These are phyloP conservation scores for Suhomyces taliae DNA, from an alignment of 1,139 yeast species.

Conservation along the genomic window DNA sequence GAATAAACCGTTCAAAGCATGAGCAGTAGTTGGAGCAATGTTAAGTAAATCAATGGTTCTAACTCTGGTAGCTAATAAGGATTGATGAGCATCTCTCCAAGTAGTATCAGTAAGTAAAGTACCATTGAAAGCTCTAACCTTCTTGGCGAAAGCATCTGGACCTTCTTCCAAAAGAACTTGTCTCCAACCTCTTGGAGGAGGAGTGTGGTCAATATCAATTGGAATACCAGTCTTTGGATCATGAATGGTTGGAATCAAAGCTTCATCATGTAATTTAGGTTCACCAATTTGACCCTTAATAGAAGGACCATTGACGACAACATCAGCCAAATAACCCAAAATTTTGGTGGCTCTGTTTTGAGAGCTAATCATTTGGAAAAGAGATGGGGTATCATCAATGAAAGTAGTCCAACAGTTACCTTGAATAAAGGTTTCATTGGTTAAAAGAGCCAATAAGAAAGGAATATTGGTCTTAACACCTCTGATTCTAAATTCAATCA, in stretches of 20 bases:
- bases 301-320: conserved; percentile 92
- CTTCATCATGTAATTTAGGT: conserved; percentile 78
- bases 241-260: conserved; percentile 70
- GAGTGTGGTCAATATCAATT: conserved; percentile 57
- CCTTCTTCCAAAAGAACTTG: conserved; percentile 80
- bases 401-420: conserved; percentile 98
- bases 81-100: conserved; percentile 99
- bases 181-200: conserved; percentile 86
- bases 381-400: conserved; percentile 94
- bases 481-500: conserved; percentile 95
- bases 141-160: conserved; percentile 84
- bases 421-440: conserved; percentile 82
- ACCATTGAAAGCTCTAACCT: conserved; percentile 82
- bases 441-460: conserved; percentile 86
- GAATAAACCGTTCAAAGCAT: conserved; percentile 86
- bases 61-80: conserved; percentile 95
- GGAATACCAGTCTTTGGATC: conserved; percentile 55
- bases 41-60: conserved; percentile 89
- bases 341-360: conserved; percentile 96
- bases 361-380: conserved; percentile 92
- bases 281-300: conserved; percentile 93
- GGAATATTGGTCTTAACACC: conserved; percentile 99
- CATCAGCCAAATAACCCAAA: conserved; percentile 84
- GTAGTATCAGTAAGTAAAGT: conserved; percentile 96
- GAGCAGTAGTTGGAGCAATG: conserved; percentile 92